phyloP scores from a whole-genome alignment of 2,329 filamentous ascomycete genomes.

The Xylariaceae sp. region DNA sequence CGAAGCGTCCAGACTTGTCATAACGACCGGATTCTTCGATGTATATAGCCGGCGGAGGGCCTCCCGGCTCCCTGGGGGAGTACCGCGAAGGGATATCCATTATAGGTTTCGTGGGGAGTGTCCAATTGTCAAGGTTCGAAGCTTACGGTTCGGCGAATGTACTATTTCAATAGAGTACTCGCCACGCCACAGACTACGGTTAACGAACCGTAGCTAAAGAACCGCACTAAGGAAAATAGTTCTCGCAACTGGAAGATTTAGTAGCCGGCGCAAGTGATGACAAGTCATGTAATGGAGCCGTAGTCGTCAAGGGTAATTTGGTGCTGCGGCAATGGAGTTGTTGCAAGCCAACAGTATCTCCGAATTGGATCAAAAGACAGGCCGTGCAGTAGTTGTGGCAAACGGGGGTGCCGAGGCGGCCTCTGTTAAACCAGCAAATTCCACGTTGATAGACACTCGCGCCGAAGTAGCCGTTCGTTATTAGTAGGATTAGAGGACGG shows the following conservation, averaged over 20 bases:
- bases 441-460: background rate
- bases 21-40: conserved; percentile 36
- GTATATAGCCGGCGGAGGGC: conserved; percentile 40
- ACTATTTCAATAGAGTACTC: conserved; percentile 30
- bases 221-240: conserved; percentile 4
- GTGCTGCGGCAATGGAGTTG: conserved; percentile 4
- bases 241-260: background rate
- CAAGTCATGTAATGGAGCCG: conserved; percentile 11
- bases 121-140: conserved; percentile 20
- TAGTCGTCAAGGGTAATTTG: background rate
- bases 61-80: conserved; percentile 40
- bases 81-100: conserved; percentile 42
- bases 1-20: conserved; percentile 33
- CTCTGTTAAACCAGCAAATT: conserved; percentile 18
- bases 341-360: conserved; percentile 1
- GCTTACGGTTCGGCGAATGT: conserved; percentile 24
- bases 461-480: conserved; percentile 18
- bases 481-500: conserved; percentile 12
- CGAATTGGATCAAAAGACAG: conserved; percentile 4
- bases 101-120: conserved; percentile 10
- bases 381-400: conserved; percentile 12
- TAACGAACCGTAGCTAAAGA: background rate
- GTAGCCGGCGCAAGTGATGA: conserved; percentile 1
- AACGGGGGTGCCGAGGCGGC: conserved; percentile 7
- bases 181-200: conserved; percentile 26